A percentile compares a stretch with the other conserved stretches of the same genome.
phyloP scores from a whole-genome alignment of 495 filamentous ascomycete species.

The Lepraria neglecta region DNA sequence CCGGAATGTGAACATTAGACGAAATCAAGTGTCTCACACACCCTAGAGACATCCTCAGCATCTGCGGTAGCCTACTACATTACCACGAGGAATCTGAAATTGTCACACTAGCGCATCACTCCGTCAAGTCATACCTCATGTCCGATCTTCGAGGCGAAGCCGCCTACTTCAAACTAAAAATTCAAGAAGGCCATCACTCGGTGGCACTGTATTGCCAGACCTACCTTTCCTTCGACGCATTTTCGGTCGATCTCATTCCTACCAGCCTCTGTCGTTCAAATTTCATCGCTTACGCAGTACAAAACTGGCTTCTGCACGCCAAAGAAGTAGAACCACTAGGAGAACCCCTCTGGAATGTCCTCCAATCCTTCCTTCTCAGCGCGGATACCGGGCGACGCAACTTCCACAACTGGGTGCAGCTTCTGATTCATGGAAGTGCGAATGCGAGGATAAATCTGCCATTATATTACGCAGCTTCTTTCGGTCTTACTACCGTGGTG shows the following conservation, averaged over 20 bases:
- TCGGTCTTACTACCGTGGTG: constrained; percentile 17
- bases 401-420: neutral
- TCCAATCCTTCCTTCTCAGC: constrained; percentile 16
- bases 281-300: constrained; percentile 6
- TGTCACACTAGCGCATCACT: neutral
- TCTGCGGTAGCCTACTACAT: constrained; percentile 17
- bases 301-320: constrained; percentile 15
- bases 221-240: neutral
- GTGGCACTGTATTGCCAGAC: neutral
- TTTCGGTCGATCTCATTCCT: neutral
- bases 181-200: neutral
- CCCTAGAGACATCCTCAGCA: constrained; percentile 19
- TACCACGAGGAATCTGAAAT: constrained; percentile 13
- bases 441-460: constrained; percentile 1
- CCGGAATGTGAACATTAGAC: constrained; percentile 12
- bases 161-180: neutral
- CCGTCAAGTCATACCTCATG: neutral
- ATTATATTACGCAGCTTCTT: constrained; percentile 21
- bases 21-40: constrained; percentile 18
- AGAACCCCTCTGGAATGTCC: constrained; percentile 14
- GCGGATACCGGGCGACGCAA: neutral
- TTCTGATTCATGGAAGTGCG: neutral
- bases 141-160: neutral
- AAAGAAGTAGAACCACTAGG: neutral
- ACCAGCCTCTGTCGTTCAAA: neutral